phyloP scores from a whole-genome alignment of 495 filamentous ascomycete species.

The Xylaria curta region DNA sequence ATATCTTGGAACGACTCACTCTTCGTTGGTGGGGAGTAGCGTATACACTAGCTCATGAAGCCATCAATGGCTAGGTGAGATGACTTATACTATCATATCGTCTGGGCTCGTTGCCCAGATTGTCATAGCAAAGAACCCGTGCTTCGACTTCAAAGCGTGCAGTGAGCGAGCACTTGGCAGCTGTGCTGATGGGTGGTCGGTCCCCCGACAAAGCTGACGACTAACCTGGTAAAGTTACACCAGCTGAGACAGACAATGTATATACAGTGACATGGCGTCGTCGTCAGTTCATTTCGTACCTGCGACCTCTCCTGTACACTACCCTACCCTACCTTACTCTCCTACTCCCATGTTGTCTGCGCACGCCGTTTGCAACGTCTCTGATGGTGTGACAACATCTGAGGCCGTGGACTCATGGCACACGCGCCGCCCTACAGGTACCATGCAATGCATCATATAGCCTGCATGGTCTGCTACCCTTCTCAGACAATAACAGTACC shows the following conservation, averaged over 20 bases:
- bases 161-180: background rate
- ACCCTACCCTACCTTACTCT: background rate
- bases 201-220: slow-evolving; percentile 5
- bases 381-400: slow-evolving; percentile 22
- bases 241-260: slow-evolving; percentile 21
- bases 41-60: background rate
- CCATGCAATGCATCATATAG: slow-evolving; percentile 11
- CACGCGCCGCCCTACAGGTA: slow-evolving; percentile 19
- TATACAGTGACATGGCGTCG: slow-evolving; percentile 16
- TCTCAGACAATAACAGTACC: background rate
- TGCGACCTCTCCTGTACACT: background rate
- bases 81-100: background rate
- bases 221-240: background rate
- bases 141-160: background rate
- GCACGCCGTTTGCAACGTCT: slow-evolving; percentile 20
- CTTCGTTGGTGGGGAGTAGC: background rate
- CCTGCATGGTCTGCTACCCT: slow-evolving; percentile 1
- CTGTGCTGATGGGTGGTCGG: background rate
- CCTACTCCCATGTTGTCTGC: slow-evolving; percentile 7
- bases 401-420: slow-evolving; percentile 20
- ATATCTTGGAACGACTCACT: background rate
- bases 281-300: slow-evolving; percentile 4
- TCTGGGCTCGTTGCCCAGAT: background rate
- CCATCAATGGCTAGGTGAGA: slow-evolving; percentile 12
- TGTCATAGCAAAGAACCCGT: no score